These are phyloP conservation scores for Cutaneotrichosporon sp. DNA, from an alignment of 1,284 basidiomycete species.

Conservation along the genomic window DNA sequence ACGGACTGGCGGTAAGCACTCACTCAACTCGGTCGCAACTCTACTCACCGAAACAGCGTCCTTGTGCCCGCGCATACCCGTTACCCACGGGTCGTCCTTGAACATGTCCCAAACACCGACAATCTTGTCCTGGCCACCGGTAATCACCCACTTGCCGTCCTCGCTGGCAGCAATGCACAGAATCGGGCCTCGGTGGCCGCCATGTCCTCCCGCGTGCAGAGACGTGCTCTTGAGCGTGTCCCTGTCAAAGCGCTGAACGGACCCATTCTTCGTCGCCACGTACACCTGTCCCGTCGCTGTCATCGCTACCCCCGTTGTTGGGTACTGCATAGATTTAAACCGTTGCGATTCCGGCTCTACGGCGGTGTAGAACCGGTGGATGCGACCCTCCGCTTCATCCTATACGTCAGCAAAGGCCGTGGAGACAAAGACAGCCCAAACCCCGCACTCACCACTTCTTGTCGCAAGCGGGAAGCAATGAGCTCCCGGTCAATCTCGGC, in stretches of 20 bases:
- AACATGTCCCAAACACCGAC: conserved; percentile 79
- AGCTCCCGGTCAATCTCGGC: conserved; percentile 88
- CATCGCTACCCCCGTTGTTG: conserved; percentile 13
- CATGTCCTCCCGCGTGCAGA: conserved; percentile 26
- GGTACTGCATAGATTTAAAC: conserved; percentile 10
- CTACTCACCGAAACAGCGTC: conserved; percentile 73
- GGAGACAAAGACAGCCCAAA: too few relatives aligned
- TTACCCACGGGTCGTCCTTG: conserved; percentile 61
- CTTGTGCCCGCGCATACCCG: conserved; percentile 74
- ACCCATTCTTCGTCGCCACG: conserved; percentile 77
- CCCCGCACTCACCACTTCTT: conserved; percentile 61
- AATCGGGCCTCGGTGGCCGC: conserved; percentile 83
- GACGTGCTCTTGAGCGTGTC: conserved; percentile 24
- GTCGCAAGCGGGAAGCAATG: conserved; percentile 79
- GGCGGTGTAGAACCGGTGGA: conserved; percentile 51
- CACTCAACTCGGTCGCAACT: not conserved
- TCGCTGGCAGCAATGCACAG: conserved; percentile 74
- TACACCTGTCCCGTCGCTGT: conserved; percentile 8
- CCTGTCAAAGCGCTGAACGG: conserved; percentile 65
- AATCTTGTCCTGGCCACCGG: conserved; percentile 75
- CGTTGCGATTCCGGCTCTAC: not conserved
- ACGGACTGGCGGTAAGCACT: conserved; percentile 54
- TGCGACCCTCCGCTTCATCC: conserved; percentile 45
- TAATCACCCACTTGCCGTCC: conserved; percentile 79
- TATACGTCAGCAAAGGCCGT: too few relatives aligned